These are phyloP conservation scores for Helichrysum umbraculigerum DNA, from an alignment of 129 eudicot genomes.

Conservation along the genomic window DNA sequence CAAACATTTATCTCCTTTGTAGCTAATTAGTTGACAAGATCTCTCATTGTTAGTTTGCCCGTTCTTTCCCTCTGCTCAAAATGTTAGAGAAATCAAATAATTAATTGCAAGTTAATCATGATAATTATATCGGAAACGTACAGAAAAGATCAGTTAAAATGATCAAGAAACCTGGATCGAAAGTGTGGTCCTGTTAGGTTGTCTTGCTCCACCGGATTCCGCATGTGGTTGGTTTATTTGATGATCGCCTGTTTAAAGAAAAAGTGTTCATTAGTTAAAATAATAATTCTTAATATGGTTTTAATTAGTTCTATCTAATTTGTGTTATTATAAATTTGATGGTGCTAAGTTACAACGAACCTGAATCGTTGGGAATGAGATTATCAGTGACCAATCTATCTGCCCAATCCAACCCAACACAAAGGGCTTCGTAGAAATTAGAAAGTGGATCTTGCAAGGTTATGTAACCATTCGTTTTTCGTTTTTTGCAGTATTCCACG, in stretches of 20 bases:
- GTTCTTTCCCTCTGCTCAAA: conserved; percentile 63
- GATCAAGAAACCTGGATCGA: conserved; percentile 48
- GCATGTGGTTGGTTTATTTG: conserved; percentile 28
- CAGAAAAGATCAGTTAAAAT: background rate
- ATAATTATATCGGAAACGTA: background rate
- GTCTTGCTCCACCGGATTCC: conserved; percentile 10
- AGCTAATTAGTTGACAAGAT: conserved; percentile 40
- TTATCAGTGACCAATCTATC: conserved; percentile 18
- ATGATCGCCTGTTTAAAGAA: conserved; percentile 29
- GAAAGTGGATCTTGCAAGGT: conserved; percentile 65
- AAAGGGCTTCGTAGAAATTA: conserved; percentile 51
- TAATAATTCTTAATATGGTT: background rate
- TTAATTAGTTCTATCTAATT: background rate
- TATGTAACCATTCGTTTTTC: conserved; percentile 39
- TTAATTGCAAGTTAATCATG: background rate
- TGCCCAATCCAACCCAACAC: conserved; percentile 49
- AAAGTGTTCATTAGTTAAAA: background rate
- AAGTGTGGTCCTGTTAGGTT: conserved; percentile 29
- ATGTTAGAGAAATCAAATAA: background rate
- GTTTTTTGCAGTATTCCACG: conserved; percentile 46
- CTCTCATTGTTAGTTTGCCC: conserved; percentile 38
- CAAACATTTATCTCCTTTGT: conserved; percentile 39
- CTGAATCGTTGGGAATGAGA: conserved; percentile 26
- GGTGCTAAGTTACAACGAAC: conserved; percentile 27
- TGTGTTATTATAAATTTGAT: background rate